Base-by-base conservation (phyloP, 1,139 yeast species). In the Pichia sp. region DNA sequence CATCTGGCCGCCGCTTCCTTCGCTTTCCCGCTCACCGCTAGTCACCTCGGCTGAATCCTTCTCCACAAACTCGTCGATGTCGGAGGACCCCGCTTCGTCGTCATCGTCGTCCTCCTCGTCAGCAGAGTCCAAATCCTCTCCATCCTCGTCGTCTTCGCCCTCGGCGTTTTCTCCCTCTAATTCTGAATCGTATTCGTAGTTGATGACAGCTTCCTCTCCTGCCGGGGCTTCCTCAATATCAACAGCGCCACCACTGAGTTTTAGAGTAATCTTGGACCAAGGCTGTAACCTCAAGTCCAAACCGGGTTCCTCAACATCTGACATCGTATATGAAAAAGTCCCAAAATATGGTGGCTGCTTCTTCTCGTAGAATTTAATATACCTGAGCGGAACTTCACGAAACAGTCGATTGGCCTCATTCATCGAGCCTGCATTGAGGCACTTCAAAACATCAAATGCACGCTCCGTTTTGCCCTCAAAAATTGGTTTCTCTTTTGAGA, bases 321-420 rank as follows among this genome's bases (percentile, higher is more conserved):
- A 15, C 8, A 58, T 47, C 1, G 62, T 55, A 59, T 75, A 73
- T 3, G 84, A 75, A 57, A 75, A 88, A 0, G 97, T 87, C 1
- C 98, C 98, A 30, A 81, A 76, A 67, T 86, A 92, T 0, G 97
- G 92, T 0, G 95, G 92, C 61, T 87, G 80, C 2, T 81, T 74
- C 63, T 90, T 90, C 64, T 90, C 97, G 62, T 87, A 87, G 67
- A 92, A 93, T 56, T 85, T 84, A 40, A 88, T 72, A 61, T 79
- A 84, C 61, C 82, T 85, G 42, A 83, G 73, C 0, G 89, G 85
- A 1, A 80, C 68, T 15, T 65, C 58, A 1, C 67, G 57, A n/a
- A 80, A 65, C 47, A 74, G 55, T 7, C 61, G 5, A 61, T 68
- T 42, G 57, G 59, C 58, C 70, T 72, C 53, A 66, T 67, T 30